Evolutionary conservation across 1,284 basidiomycete species (phyloP), one percentile per base, ranked within the genome.

Genomic region (Xerocomus alliaceus): DNA sequence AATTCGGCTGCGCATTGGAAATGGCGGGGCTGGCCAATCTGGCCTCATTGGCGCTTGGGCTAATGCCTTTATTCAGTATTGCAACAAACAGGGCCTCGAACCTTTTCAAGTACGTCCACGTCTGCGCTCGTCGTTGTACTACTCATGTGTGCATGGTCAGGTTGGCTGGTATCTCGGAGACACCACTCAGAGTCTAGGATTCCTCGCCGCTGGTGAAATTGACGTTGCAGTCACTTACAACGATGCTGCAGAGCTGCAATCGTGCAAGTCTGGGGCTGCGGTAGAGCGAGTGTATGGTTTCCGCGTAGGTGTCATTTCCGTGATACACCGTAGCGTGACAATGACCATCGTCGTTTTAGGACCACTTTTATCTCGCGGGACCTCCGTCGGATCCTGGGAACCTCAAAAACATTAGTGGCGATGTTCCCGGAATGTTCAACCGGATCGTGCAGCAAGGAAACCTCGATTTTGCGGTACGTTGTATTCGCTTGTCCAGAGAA

Each of bases 161-260:
- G 75, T 84, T 31, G 82, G 71, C 18, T 84, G 84, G 83, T 80
- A 81, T 66, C 70, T 83, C 15, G 82, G 81, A 7, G 84, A 85
- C 60, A 83, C 81, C 2, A 84, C 82, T 0, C 75, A 83, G 52
- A 82, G 80, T 60, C 70, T 84, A 1, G 71, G 67, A 1, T 76
- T 75, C 51, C 71, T 85, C 22, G 71, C 74, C 1, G 68, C 71
- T 2, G 80, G 78, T 12, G 63, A 68, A 8, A 78, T 82, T 3
- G 84, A 84, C 63, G 63, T 84, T 34, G 81, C 81, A 0, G 74
- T 84, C 29, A 84, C 83, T 3, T 84, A 84, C 56, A 83, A 83
- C 47, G 72, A 75, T 26, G 82, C 82, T 26, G 83, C 84, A 1
- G 84, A 85, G 67, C 48, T 56, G 12, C 77, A 80, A 34, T 66